Conservation (phyloP, 305 asterid species). For the Fraxinus paxiana region DNA sequence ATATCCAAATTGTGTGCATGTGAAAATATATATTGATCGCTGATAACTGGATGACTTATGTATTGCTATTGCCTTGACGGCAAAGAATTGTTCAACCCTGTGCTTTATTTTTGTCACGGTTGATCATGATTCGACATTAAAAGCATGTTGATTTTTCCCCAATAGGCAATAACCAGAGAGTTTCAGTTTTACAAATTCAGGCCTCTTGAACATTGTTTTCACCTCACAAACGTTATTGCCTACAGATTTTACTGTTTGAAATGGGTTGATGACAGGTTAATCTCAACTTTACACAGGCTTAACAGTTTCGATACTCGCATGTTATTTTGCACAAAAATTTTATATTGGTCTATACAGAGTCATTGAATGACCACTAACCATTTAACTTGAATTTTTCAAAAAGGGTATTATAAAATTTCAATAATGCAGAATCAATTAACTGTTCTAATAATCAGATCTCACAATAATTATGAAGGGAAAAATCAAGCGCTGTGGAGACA, state of each 20-base stretch:
- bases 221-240: background rate
- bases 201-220: background rate
- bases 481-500: background rate
- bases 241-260: background rate
- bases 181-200: background rate
- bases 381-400: background rate
- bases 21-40: conserved; percentile 1
- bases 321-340: background rate
- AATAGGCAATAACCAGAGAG: background rate
- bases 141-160: background rate
- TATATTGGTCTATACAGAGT: background rate
- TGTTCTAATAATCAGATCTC: background rate
- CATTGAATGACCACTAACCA: background rate
- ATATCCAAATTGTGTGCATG: background rate
- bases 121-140: background rate
- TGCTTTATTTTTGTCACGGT: background rate
- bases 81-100: background rate
- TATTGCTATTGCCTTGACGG: background rate
- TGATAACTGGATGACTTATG: background rate
- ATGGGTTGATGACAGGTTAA: background rate
- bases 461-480: background rate
- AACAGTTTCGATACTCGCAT: background rate
- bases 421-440: background rate
- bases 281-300: background rate
- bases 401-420: background rate